Evolutionary conservation across 169 alveolate species (phyloP).

Genomic region (Plasmodium adleri): DNA sequence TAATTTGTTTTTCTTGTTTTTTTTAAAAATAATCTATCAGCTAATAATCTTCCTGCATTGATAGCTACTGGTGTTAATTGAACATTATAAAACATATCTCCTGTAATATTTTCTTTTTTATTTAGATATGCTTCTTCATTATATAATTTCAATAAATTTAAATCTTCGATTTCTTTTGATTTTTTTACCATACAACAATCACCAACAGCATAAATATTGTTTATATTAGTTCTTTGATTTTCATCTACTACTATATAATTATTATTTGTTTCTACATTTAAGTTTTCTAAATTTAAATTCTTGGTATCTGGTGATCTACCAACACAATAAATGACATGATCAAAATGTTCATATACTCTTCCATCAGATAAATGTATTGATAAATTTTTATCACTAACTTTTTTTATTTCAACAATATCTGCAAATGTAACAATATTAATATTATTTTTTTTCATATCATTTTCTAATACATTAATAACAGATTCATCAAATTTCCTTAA

Average conservation of each 20-base stretch:
- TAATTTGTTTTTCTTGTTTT: constrained; percentile 77
- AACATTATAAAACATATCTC: constrained; percentile 36
- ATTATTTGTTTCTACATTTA: constrained; percentile 26
- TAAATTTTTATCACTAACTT: constrained; percentile 87
- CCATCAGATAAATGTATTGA: constrained; percentile 93
- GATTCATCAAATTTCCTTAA: constrained; percentile 79
- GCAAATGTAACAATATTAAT: constrained; percentile 86
- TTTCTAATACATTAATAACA: constrained; percentile 89
- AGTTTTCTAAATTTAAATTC: constrained; percentile 57
- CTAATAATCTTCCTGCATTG: constrained; percentile 94
- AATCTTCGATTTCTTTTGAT: constrained; percentile 30
- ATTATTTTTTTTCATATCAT: constrained; percentile 83
- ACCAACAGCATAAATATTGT: constrained; percentile 72
- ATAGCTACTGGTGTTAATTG: constrained; percentile 96
- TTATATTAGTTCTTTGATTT: constrained; percentile 54
- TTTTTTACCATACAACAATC: constrained; percentile 71
- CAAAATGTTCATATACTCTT: constrained; percentile 91
- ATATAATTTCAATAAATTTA: constrained; percentile 36
- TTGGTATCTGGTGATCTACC: constrained; percentile 71
- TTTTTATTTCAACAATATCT: constrained; percentile 91
- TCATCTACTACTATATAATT: constrained; percentile 69
- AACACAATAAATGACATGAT: constrained; percentile 66
- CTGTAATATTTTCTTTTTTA: background rate
- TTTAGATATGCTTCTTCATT: constrained; percentile 39
- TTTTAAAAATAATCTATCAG: constrained; percentile 90